These are phyloP conservation scores for Jackrogersella multiformis DNA, from an alignment of 495 filamentous ascomycete genomes.

Conservation along the genomic window DNA sequence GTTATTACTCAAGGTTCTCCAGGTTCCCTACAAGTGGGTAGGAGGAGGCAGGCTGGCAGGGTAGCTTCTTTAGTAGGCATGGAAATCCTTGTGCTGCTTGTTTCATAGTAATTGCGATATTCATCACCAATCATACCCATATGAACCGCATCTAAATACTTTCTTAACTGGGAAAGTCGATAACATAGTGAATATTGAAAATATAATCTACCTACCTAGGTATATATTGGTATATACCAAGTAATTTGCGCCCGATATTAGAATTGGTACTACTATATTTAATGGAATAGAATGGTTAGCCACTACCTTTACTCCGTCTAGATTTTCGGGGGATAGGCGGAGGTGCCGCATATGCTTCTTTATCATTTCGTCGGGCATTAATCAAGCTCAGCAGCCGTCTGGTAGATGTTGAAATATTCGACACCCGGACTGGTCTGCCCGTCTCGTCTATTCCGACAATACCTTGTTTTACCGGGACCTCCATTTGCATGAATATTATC, in stretches of 20 bases:
- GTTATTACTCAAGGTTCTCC: not conserved
- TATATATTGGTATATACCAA: too few relatives aligned
- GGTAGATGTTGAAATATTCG: too few relatives aligned
- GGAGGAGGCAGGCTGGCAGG: not conserved
- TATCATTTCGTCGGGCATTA: too few relatives aligned
- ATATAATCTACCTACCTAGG: too few relatives aligned
- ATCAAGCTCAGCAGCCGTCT: too few relatives aligned
- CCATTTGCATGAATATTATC: too few relatives aligned
- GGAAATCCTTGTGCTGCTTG: slow-evolving; percentile 19
- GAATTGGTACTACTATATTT: too few relatives aligned
- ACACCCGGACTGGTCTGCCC: not conserved
- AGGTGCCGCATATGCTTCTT: not conserved
- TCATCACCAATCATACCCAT: slow-evolving; percentile 6
- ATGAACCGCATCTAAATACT: too few relatives aligned
- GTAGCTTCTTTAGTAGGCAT: slow-evolving; percentile 35
- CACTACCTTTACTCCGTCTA: not conserved
- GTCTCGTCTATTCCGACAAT: not conserved
- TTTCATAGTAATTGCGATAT: slow-evolving; percentile 27
- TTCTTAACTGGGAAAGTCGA: too few relatives aligned
- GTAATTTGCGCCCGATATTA: too few relatives aligned
- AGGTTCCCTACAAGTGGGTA: not conserved
- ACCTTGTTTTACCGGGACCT: too few relatives aligned
- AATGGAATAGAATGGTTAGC: not conserved
- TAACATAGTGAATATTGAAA: too few relatives aligned
- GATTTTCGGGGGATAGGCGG: not conserved